These are phyloP conservation scores for Trichosporon coremiiforme DNA, from an alignment of 1,284 basidiomycete genomes.

Conservation along the genomic window DNA sequence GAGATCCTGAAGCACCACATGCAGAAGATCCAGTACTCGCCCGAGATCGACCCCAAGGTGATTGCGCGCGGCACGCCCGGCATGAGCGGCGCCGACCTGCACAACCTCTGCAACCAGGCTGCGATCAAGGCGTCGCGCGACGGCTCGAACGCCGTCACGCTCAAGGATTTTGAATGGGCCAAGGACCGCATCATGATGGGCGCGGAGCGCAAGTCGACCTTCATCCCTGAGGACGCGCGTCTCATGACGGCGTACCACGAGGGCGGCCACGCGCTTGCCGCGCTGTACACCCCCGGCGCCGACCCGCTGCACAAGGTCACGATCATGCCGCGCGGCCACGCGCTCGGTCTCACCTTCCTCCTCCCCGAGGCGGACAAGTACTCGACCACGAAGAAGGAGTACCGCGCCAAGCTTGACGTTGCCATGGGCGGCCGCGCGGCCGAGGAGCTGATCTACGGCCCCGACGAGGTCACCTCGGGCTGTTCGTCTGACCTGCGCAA, in stretches of 20 bases:
- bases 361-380: conserved; percentile 77
- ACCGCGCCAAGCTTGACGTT: conserved; percentile 71
- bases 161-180: conserved; percentile 91
- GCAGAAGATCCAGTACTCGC: conserved; percentile 69
- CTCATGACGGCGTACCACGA: conserved; percentile 92
- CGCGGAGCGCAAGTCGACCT: conserved; percentile 83
- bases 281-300: conserved; percentile 86
- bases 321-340: conserved; percentile 88
- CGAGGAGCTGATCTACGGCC: conserved; percentile 86
- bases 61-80: conserved; percentile 83
- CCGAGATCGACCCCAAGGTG: conserved; percentile 77
- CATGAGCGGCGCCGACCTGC: conserved; percentile 73
- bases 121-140: conserved; percentile 90
- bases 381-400: conserved; percentile 53
- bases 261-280: conserved; percentile 89
- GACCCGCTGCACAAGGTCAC: conserved; percentile 96
- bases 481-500: conserved; percentile 79
- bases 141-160: conserved; percentile 67
- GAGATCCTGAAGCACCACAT: conserved; percentile 90
- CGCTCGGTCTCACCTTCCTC: conserved; percentile 82
- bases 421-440: conserved; percentile 90
- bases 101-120: conserved; percentile 87
- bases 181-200: conserved; percentile 95
- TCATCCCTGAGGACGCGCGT: conserved; percentile 81
- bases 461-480: conserved; percentile 85